Conservation (phyloP, 441 rosid genomes). For the Aquilaria agallochum region DNA sequence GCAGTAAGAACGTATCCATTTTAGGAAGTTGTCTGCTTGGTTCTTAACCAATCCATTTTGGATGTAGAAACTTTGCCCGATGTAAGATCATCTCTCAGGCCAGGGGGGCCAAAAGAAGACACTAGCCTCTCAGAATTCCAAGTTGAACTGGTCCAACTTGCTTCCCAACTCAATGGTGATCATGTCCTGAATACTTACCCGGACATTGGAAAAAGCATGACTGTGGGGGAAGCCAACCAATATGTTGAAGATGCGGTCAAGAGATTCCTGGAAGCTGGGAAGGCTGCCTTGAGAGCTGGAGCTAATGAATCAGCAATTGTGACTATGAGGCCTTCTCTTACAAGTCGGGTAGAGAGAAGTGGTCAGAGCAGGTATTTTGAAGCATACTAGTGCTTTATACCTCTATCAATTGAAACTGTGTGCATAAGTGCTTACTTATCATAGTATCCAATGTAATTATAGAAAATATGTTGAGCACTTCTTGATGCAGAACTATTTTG, state of each 20-base stretch:
- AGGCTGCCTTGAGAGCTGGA: slow-evolving; percentile 81
- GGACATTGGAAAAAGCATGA: slow-evolving; percentile 76
- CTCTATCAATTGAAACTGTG: not conserved
- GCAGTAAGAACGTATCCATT: no score
- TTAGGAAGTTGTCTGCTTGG: no score
- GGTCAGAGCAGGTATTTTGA: slow-evolving; percentile 22
- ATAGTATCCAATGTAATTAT: no score
- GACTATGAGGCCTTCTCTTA: slow-evolving; percentile 89
- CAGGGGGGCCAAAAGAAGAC: slow-evolving; percentile 75
- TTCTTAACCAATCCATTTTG: slow-evolving; percentile 8
- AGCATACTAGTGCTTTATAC: slow-evolving; percentile 20
- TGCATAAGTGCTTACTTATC: slow-evolving; percentile 2
- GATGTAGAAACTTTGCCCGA: slow-evolving; percentile 69
- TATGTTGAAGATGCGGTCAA: slow-evolving; percentile 83
- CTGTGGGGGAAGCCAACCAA: slow-evolving; percentile 70
- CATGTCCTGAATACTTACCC: slow-evolving; percentile 75
- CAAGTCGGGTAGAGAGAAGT: slow-evolving; percentile 40
- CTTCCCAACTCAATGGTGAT: slow-evolving; percentile 91
- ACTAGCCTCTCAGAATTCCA: slow-evolving; percentile 77
- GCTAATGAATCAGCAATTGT: slow-evolving; percentile 85
- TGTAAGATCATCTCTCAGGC: slow-evolving; percentile 51
- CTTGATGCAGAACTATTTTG: no score
- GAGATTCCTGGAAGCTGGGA: slow-evolving; percentile 92
- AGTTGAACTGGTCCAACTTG: slow-evolving; percentile 88
- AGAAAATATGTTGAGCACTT: no score